These are phyloP conservation scores for Capniomyces stellatus DNA, from an alignment of 371 early-diverging fungal genomes.

Conservation along the genomic window DNA sequence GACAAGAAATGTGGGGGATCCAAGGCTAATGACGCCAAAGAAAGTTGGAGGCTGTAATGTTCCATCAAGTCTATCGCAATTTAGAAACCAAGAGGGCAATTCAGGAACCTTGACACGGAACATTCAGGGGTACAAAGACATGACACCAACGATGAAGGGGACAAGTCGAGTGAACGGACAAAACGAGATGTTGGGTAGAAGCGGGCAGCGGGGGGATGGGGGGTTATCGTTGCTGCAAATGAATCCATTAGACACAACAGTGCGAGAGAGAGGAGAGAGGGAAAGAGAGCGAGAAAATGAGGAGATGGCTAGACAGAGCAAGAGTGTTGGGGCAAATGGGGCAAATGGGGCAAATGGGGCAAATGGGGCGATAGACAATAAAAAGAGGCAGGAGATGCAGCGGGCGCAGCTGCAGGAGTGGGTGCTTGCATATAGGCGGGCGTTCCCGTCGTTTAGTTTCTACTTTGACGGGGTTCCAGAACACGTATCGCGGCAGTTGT, in stretches of 20 bases:
- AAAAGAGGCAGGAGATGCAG: constrained; percentile 4
- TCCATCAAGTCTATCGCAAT: too few relatives aligned
- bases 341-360: too few relatives aligned
- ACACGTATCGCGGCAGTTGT: constrained; percentile 10
- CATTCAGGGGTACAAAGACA: too few relatives aligned
- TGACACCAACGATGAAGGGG: not conserved
- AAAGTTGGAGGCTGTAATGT: too few relatives aligned
- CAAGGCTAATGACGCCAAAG: not conserved
- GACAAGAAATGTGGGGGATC: not conserved
- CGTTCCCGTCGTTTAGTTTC: constrained; percentile 23
- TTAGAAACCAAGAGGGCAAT: too few relatives aligned
- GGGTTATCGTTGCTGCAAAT: not conserved
- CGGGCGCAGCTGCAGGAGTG: constrained; percentile 17
- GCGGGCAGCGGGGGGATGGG: not conserved
- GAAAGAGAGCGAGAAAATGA: not conserved
- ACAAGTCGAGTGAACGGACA: not conserved
- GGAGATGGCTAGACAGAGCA: not conserved
- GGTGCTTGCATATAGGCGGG: constrained; percentile 21
- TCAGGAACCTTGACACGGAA: too few relatives aligned
- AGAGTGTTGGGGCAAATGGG: not conserved
- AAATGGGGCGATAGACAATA: not conserved
- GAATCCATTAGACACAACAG: too few relatives aligned
- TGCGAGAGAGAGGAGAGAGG: not conserved
- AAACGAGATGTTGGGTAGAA: not conserved
- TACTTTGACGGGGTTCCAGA: constrained; percentile 24